Base-by-base conservation (phyloP, 1,139 yeast species). In the Magnusiomyces suaveolens region DNA sequence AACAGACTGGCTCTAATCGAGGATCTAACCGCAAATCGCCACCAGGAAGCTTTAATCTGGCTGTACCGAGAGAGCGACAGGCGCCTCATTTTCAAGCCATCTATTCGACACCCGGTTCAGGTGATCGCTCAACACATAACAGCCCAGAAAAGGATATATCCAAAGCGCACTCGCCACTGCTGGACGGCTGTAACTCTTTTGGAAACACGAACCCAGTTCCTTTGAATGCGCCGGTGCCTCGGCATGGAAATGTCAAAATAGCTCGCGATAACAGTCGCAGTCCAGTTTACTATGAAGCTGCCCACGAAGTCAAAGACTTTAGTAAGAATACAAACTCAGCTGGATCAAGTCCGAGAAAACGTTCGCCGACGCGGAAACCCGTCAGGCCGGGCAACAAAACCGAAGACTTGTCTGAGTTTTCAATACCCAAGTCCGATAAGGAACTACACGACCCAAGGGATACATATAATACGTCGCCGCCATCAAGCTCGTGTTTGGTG, bases 41-140 rank as follows among this genome's bases (percentile, higher is more conserved):
- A 33, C 24, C 49, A 1, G 25, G 51, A 3, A 14, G 8, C 18
- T 39, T 49, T 38, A 29, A 32, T 24, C 52, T 51, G 6, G 23
- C 48, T n/a, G 25, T 47, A 4, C 54, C 54, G 2, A 41, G 56
- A 26, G 56, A 54, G 8, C 33, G 56, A 20, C 56, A 51, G 32
- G 50, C 52, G 18, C 52, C 41, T 16, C 41, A 36, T 36, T 36
- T 14, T n/a, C 41, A 36, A 36, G 41, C 41, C 41, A 36, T 36
- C 16, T 36, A 36, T n/a, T 36, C 41, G 18, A 8, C 41, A 14
- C 16, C 41, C 18, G 41, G 41, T 8, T 29, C 33, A 29, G 41
- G 41, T 3, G 41, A 36, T 3, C 16, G 41, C 4, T 36, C 41
- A n/a, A 10, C 18, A 14, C 41, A 36, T 8, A n/a, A 10, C 16